Evolutionary conservation across 495 filamentous ascomycete species (phyloP).

Genomic region (Annulohypoxylon moriforme): DNA sequence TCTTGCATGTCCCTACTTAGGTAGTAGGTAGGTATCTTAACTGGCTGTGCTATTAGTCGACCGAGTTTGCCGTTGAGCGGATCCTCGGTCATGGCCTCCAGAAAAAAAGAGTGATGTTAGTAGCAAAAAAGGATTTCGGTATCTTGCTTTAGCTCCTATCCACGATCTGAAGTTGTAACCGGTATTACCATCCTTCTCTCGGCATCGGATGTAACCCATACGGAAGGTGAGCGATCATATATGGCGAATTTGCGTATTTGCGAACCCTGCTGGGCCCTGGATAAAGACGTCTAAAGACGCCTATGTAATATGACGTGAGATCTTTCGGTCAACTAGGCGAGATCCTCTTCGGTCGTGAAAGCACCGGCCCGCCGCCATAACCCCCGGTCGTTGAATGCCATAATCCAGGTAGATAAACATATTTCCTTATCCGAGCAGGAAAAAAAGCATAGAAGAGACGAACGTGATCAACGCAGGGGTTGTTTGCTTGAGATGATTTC

Average conservation of each 20-base stretch:
- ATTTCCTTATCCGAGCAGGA: conserved; percentile 34
- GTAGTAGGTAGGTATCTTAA: not conserved
- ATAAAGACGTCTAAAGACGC: conserved; percentile 10
- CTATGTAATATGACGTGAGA: conserved; percentile 46
- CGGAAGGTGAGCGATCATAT: conserved; percentile 24
- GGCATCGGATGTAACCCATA: conserved; percentile 14
- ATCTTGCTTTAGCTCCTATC: conserved; percentile 18
- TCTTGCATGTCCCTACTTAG: not conserved
- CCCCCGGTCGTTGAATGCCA: conserved; percentile 3
- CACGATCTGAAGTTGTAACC: conserved; percentile 5
- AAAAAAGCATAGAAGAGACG: conserved; percentile 14
- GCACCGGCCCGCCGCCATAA: conserved; percentile 31
- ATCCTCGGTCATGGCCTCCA: not conserved
- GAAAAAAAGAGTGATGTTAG: conserved; percentile 9
- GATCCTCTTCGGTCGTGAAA: conserved; percentile 35
- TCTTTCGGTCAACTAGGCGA: conserved; percentile 41
- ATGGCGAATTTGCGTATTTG: not conserved
- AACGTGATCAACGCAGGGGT: conserved; percentile 43
- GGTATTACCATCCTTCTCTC: conserved; percentile 27
- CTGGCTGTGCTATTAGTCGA: not conserved
- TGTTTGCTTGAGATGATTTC: conserved; percentile 21
- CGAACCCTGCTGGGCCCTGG: conserved; percentile 8
- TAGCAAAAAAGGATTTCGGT: conserved; percentile 24
- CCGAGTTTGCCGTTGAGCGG: not conserved
- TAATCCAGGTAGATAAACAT: conserved; percentile 21